Conservation (phyloP, 768 basidiomycete species). For the Tricholoma flavovirens region DNA sequence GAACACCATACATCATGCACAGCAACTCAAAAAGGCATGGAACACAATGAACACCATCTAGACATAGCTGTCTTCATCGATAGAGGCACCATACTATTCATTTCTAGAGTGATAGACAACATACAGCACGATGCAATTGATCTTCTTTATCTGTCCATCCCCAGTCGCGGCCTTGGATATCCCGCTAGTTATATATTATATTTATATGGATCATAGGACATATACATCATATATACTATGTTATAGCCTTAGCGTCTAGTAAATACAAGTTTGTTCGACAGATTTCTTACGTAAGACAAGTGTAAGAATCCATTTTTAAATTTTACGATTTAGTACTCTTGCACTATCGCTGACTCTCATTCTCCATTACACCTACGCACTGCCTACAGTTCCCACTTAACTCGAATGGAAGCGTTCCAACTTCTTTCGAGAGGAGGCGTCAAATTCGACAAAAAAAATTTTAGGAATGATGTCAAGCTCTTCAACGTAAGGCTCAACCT, state of each 20-base stretch:
- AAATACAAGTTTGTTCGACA: too few species aligned
- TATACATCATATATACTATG: too few species aligned
- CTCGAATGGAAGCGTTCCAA: constrained; percentile 79
- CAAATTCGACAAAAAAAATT: constrained; percentile 72
- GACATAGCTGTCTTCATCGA: background rate
- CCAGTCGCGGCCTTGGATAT: too few species aligned
- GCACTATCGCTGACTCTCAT: too few species aligned
- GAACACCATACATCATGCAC: constrained; percentile 6
- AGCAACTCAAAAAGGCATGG: constrained; percentile 76
- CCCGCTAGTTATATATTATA: too few species aligned
- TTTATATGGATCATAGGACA: too few species aligned
- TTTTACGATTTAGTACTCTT: too few species aligned
- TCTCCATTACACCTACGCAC: too few species aligned
- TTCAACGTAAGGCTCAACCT: constrained; percentile 51
- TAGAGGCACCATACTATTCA: too few species aligned
- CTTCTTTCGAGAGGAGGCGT: constrained; percentile 83
- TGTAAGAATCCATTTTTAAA: too few species aligned
- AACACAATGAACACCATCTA: constrained; percentile 15
- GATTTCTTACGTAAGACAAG: too few species aligned
- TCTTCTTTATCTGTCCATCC: background rate
- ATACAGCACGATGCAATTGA: background rate
- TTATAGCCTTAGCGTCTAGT: too few species aligned
- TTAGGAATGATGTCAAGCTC: constrained; percentile 60
- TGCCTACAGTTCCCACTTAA: background rate
- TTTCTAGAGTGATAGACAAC: background rate